These are phyloP conservation scores for Parascedosporium putredinis DNA, from an alignment of 2,329 filamentous ascomycete species.

Conservation along the genomic window DNA sequence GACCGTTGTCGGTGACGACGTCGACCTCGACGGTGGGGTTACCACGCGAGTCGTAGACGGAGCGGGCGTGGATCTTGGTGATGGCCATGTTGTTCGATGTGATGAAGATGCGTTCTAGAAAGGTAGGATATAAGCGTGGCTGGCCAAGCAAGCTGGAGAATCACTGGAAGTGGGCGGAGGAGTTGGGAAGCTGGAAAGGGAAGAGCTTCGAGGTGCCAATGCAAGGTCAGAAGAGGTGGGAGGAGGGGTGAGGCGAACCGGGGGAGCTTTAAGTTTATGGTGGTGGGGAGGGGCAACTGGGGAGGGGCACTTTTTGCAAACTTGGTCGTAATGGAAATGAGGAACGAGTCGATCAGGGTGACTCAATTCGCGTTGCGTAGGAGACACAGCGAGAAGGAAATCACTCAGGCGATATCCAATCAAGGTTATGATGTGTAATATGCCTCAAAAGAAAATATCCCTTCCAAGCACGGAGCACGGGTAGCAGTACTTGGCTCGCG, in stretches of 20 bases:
- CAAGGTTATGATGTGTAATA: conserved; percentile 11
- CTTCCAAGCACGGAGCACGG: neutral
- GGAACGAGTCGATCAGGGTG: conserved; percentile 1
- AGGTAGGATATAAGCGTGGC: conserved; percentile 8
- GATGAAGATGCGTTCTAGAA: neutral
- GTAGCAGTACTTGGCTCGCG: conserved; percentile 1
- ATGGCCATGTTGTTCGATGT: conserved; percentile 62
- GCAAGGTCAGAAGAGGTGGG: conserved; percentile 1
- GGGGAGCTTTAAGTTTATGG: conserved; percentile 1
- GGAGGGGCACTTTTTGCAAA: neutral
- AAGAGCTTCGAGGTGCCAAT: neutral
- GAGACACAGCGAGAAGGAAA: conserved; percentile 3
- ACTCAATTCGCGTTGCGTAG: conserved; percentile 8
- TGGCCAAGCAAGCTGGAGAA: neutral
- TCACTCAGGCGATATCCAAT: conserved; percentile 5
- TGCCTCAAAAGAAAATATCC: conserved; percentile 16
- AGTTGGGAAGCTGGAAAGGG: neutral
- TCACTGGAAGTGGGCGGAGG: neutral
- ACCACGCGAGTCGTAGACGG: conserved; percentile 95
- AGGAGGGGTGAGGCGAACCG: no score
- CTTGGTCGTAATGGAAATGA: neutral
- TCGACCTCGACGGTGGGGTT: conserved; percentile 98
- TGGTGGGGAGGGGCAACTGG: neutral
- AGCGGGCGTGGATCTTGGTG: conserved; percentile 82
- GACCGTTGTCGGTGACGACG: conserved; percentile 82